A percentile compares a stretch with the other conserved stretches of the same genome.
Conservation (phyloP, 306 rosid species). For the Inga oerstediana region DNA sequence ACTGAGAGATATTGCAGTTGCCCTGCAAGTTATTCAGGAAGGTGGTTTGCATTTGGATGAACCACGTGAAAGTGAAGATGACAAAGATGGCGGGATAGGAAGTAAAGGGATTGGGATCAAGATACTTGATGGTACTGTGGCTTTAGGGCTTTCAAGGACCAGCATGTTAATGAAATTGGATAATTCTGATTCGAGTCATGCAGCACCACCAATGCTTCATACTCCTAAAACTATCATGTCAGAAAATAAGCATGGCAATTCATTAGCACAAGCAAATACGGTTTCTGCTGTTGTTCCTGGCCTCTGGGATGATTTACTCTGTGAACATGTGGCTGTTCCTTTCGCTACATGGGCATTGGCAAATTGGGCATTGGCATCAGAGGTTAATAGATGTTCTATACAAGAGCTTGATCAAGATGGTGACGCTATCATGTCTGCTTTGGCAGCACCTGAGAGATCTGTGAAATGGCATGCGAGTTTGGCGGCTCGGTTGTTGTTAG, state of each 20-base stretch:
- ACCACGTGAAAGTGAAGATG: constrained; percentile 56
- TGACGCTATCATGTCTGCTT: constrained; percentile 82
- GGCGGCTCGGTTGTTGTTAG: constrained; percentile 74
- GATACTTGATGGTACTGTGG: constrained; percentile 81
- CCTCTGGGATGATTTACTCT: constrained; percentile 97
- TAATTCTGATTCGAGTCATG: constrained; percentile 35
- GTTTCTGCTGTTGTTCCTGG: constrained; percentile 87
- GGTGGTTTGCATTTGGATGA: constrained; percentile 87
- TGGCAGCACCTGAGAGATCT: constrained; percentile 95
- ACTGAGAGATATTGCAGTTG: constrained; percentile 86
- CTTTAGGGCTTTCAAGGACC: constrained; percentile 74
- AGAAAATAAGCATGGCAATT: constrained; percentile 51
- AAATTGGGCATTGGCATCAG: constrained; percentile 87
- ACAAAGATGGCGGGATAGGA: constrained; percentile 62
- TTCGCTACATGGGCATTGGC: constrained; percentile 99
- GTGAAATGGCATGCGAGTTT: constrained; percentile 98
- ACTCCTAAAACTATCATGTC: constrained; percentile 36
- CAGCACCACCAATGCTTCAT: constrained; percentile 35
- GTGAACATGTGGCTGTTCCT: constrained; percentile 97
- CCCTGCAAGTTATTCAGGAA: constrained; percentile 85
- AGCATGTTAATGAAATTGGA: constrained; percentile 49
- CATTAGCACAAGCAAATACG: constrained; percentile 36
- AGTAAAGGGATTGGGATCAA: constrained; percentile 81
- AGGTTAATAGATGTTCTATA: constrained; percentile 68
- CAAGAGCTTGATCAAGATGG: constrained; percentile 92